phyloP scores from a whole-genome alignment of 208 protist species.

The Leishmania amazonensis region DNA sequence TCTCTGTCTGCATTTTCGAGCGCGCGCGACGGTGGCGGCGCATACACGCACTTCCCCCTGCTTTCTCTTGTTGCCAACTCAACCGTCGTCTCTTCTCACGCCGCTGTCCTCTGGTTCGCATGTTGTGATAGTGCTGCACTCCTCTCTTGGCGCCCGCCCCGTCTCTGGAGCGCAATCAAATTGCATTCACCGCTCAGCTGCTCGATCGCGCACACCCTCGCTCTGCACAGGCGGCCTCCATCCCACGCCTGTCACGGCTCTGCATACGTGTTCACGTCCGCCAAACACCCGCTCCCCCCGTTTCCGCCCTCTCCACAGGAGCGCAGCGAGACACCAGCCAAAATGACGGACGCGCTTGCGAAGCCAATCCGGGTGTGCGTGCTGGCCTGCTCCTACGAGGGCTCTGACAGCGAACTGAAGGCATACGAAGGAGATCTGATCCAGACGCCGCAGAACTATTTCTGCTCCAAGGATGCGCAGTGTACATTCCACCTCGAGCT shows the following conservation, averaged over 20 bases:
- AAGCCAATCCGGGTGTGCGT: constrained; percentile 75
- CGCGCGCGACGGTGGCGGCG: background rate
- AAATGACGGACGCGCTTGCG: constrained; percentile 1
- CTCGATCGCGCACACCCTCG: background rate
- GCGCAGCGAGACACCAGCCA: background rate
- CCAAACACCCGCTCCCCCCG: background rate
- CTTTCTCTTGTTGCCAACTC: background rate
- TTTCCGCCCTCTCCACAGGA: background rate
- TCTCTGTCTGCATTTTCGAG: background rate
- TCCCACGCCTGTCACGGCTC: no score
- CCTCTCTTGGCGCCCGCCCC: no score
- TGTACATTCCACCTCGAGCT: constrained; percentile 71
- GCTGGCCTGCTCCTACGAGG: constrained; percentile 84
- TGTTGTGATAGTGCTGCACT: background rate
- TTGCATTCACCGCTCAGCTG: background rate
- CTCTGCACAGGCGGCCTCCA: background rate
- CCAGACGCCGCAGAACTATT: constrained; percentile 85
- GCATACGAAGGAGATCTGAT: constrained; percentile 74
- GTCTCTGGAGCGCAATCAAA: background rate
- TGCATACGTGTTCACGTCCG: no score
- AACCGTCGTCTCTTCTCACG: background rate
- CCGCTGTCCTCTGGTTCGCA: background rate
- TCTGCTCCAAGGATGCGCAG: constrained; percentile 46
- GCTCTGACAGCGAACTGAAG: constrained; percentile 82
- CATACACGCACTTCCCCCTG: background rate